These are phyloP conservation scores for Pseudogymnoascus sp. DNA, from an alignment of 2,329 filamentous ascomycete genomes.

Conservation along the genomic window DNA sequence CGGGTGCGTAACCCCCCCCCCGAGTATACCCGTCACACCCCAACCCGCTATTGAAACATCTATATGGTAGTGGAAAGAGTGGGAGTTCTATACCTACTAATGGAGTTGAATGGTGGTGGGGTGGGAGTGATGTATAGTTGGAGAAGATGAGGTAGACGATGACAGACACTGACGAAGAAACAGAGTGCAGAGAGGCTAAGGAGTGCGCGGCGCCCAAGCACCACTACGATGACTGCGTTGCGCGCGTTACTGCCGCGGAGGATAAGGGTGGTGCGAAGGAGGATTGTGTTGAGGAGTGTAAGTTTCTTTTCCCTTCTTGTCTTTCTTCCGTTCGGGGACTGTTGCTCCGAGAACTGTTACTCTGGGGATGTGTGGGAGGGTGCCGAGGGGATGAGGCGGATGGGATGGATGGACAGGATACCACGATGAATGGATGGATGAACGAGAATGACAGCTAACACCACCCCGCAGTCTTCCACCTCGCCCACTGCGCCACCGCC, in stretches of 20 bases:
- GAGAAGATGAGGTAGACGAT: not conserved
- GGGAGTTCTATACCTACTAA: not conserved
- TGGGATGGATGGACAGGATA: not conserved
- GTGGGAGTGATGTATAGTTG: not conserved
- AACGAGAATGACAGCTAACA: slow-evolving; percentile 12
- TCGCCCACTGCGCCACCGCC: slow-evolving; percentile 85
- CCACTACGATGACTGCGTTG: slow-evolving; percentile 96
- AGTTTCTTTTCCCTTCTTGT: slow-evolving; percentile 33
- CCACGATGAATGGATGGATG: not conserved
- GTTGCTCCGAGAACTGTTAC: not conserved
- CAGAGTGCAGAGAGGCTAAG: slow-evolving; percentile 84
- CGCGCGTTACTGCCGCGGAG: slow-evolving; percentile 65
- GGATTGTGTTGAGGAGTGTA: slow-evolving; percentile 99
- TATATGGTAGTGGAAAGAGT: not conserved
- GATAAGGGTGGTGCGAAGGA: slow-evolving; percentile 69
- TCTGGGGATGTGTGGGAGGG: not conserved
- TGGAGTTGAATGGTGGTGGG: not conserved
- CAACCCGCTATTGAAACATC: not conserved
- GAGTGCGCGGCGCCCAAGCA: slow-evolving; percentile 85
- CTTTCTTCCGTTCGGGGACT: not conserved
- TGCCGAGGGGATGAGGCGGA: not conserved
- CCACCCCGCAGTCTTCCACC: slow-evolving; percentile 77
- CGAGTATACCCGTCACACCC: not conserved
- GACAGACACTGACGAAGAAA: slow-evolving; percentile 21
- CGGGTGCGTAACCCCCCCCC: slow-evolving; percentile 58